Conservation (phyloP, 129 eudicot species). For the Smallanthus sonchifolius region DNA sequence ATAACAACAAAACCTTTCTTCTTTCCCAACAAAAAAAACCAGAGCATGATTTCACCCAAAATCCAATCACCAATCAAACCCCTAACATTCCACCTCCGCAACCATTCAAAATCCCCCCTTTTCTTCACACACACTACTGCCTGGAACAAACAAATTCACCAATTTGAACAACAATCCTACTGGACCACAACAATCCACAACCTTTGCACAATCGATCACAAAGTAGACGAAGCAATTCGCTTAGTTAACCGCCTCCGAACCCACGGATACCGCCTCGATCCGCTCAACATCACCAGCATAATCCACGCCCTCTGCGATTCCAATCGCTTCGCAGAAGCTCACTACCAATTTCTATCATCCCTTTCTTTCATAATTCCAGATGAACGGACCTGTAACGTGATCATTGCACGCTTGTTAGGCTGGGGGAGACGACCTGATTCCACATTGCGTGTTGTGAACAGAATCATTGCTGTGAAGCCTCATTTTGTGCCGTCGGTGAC, state of each 20-base stretch:
- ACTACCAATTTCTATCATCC: slow-evolving; percentile 35
- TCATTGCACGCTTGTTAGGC: slow-evolving; percentile 59
- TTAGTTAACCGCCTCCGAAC: slow-evolving; percentile 50
- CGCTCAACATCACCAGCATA: slow-evolving; percentile 66
- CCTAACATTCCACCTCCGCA: background rate
- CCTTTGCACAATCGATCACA: slow-evolving; percentile 45
- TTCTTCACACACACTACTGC: slow-evolving; percentile 15
- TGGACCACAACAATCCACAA: slow-evolving; percentile 66
- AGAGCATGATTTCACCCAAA: slow-evolving; percentile 15
- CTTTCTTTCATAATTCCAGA: slow-evolving; percentile 41
- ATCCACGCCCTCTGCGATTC: slow-evolving; percentile 67
- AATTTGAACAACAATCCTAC: slow-evolving; percentile 31
- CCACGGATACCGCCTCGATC: slow-evolving; percentile 48
- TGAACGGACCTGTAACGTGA: slow-evolving; percentile 82
- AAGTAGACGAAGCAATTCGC: slow-evolving; percentile 56
- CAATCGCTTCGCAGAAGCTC: slow-evolving; percentile 65
- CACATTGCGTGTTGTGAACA: slow-evolving; percentile 43
- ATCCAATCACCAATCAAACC: slow-evolving; percentile 10
- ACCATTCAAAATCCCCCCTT: slow-evolving; percentile 11
- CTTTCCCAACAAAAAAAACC: background rate
- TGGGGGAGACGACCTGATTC: slow-evolving; percentile 32
- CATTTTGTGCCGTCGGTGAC: slow-evolving; percentile 63
- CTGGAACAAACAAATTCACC: background rate
- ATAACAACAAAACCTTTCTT: background rate
- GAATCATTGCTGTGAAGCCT: slow-evolving; percentile 42